Evolutionary conservation across 768 basidiomycete species (phyloP).

Genomic region (Boletus tomentosulus): DNA sequence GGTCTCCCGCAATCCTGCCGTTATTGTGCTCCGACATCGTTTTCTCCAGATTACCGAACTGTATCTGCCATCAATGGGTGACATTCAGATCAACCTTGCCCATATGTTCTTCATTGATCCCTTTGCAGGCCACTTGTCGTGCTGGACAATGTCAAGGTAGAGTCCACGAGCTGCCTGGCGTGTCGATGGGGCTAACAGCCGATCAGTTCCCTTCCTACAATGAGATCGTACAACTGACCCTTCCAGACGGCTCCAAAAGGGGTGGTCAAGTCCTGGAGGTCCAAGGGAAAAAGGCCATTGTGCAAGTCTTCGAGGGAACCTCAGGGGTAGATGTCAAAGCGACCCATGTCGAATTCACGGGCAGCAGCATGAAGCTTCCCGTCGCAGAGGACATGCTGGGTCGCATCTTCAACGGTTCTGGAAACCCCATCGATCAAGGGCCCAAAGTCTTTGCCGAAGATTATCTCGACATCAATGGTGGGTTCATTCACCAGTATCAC

Average conservation of each 20-base stretch:
- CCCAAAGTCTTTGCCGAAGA: slow-evolving; percentile 99
- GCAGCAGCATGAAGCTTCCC: slow-evolving; percentile 97
- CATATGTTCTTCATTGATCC: slow-evolving; percentile 7
- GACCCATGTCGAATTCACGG: slow-evolving; percentile 97
- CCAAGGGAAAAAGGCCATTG: slow-evolving; percentile 97
- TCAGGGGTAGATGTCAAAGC: slow-evolving; percentile 96
- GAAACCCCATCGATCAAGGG: slow-evolving; percentile 96
- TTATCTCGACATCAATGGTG: slow-evolving; percentile 98
- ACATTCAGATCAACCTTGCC: slow-evolving; percentile 23
- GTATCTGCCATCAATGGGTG: slow-evolving; percentile 98
- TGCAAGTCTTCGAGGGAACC: slow-evolving; percentile 99
- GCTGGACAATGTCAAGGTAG: slow-evolving; percentile 95
- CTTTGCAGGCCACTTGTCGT: slow-evolving; percentile 84
- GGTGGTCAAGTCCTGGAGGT: slow-evolving; percentile 98
- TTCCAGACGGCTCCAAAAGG: slow-evolving; percentile 92
- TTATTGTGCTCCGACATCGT: slow-evolving; percentile 8
- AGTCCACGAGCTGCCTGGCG: slow-evolving; percentile 15
- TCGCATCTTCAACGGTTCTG: slow-evolving; percentile 98
- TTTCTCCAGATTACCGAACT: slow-evolving; percentile 82
- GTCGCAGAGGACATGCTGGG: slow-evolving; percentile 99
- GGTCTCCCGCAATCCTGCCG: slow-evolving; percentile 12
- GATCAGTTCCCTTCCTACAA: slow-evolving; percentile 93
- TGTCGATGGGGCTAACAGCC: slow-evolving; percentile 11
- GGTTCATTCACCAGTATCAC: slow-evolving; percentile 24
- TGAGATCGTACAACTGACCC: slow-evolving; percentile 93